Evolutionary conservation across 192 early-diverging fungal species (phyloP), one percentile per base, ranked within the genome.

Genomic region (Gorgonomyces haynaldii): DNA sequence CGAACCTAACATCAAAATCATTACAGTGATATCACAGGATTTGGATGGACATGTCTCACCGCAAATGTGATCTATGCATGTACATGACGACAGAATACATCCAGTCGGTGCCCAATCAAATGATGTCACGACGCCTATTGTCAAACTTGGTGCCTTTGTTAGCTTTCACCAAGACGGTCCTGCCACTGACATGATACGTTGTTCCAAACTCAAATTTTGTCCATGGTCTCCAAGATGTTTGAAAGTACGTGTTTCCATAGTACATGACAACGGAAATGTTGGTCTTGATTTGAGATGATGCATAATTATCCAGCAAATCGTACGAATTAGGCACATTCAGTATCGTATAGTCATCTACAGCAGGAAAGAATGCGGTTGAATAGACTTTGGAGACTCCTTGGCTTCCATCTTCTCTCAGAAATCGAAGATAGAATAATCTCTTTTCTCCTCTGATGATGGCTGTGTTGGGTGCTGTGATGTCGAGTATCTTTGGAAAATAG

Each of bases 41-140:
- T 28, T n/a, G 7, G 21, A 42, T 10, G 54, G 29, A 30, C 63
- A 65, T 10, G 30, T 20, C 16, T 52, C 53, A n/a, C 53, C 53
- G 40, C 68, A 70, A 16, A 70, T 70, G 10, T 40, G 37, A 41
- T 70, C 63, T 13, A 70, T 15, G 39, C 68, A 70, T 2, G 50
- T 37, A 53, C 68, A 70, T 4, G 60, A 58, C 1, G 56, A 22
- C 7, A 70, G 44, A 2, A 64, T 58, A 42, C 68, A 70, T 31
- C 49, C 22, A 34, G 68, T 70, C 27, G 40, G 30, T 7, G 50
- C 46, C 68, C 68, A 70, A 3, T 50, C 24, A 29, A 65, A 55
- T 19, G 15, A 22, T 17, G 20, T 26, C 22, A 53, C 25, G 13
- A 20, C 3, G 1, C 39, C 34, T 37, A n/a, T 13, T 13, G 4